Percentiles rank a stretch among this genome's conserved stretches.
phyloP scores from a whole-genome alignment of 176 grass and related monocot genomes.

The Coix lacrymajobi region DNA sequence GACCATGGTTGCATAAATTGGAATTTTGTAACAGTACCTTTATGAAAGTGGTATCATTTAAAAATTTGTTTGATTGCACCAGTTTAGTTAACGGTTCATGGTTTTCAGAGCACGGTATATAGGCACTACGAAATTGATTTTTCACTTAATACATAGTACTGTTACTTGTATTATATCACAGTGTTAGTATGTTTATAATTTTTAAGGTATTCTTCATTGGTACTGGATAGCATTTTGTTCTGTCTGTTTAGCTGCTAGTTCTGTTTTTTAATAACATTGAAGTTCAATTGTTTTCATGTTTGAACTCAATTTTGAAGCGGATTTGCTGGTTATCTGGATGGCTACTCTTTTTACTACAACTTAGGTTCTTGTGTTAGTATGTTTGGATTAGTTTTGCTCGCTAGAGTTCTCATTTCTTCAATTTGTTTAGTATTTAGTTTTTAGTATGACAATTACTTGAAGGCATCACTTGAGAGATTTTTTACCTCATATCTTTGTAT shows the following conservation, averaged over 20 bases:
- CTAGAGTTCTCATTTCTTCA: neutral
- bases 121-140: neutral
- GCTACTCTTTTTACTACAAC: neutral
- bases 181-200: neutral
- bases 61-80: neutral
- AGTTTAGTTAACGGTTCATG: neutral
- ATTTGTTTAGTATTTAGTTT: neutral
- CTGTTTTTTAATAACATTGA: neutral
- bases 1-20: neutral
- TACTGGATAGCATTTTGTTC: neutral
- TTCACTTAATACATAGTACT: neutral
- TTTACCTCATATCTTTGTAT: neutral
- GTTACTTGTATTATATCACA: neutral
- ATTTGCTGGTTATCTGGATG: neutral
- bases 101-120: neutral
- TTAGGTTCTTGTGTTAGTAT: neutral
- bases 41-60: neutral
- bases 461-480: too few relatives aligned
- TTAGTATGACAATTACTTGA: neutral
- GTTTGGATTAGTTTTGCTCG: neutral
- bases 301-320: neutral
- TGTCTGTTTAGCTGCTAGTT: neutral
- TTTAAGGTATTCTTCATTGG: neutral
- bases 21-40: neutral
- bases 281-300: neutral